Evolutionary conservation across 108 stramenopile genomes (phyloP).

Genomic region (Cyclotella cryptica): DNA sequence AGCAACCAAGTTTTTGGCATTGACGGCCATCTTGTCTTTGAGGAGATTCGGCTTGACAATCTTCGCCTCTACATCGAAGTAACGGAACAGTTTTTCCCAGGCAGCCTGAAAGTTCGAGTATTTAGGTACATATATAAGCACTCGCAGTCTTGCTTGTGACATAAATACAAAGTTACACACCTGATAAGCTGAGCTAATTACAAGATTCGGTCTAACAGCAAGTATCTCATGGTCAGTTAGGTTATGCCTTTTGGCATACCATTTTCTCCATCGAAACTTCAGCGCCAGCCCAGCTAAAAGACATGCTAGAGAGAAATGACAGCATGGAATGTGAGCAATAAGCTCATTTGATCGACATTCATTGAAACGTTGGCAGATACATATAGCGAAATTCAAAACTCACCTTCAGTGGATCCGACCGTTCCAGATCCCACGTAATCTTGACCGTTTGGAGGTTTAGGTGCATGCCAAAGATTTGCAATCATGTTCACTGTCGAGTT

Average conservation of each 20-base stretch:
- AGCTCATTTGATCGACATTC: not conserved
- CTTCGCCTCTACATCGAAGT: slow-evolving; percentile 62
- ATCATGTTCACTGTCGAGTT: slow-evolving; percentile 59
- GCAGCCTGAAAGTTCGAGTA: slow-evolving; percentile 6
- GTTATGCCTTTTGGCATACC: slow-evolving; percentile 41
- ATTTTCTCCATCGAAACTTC: slow-evolving; percentile 62
- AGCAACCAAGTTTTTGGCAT: slow-evolving; percentile 36
- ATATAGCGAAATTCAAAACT: slow-evolving; percentile 42
- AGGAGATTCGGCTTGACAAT: slow-evolving; percentile 39
- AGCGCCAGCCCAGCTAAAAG: slow-evolving; percentile 46
- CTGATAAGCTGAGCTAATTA: slow-evolving; percentile 60
- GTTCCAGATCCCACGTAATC: slow-evolving; percentile 46
- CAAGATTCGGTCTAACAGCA: slow-evolving; percentile 57
- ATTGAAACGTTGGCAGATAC: not conserved
- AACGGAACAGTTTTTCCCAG: slow-evolving; percentile 52
- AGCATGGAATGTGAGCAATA: not conserved
- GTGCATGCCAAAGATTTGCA: slow-evolving; percentile 58
- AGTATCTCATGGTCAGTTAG: slow-evolving; percentile 39
- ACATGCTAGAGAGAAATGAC: slow-evolving; percentile 10
- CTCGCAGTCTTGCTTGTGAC: not conserved
- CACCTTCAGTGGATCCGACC: slow-evolving; percentile 63
- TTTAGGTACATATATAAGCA: not conserved
- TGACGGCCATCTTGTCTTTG: slow-evolving; percentile 31
- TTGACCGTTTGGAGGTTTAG: slow-evolving; percentile 19
- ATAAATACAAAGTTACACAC: slow-evolving; percentile 15